Conservation (phyloP, 495 filamentous ascomycete genomes). For the Xylaria cubensis region DNA sequence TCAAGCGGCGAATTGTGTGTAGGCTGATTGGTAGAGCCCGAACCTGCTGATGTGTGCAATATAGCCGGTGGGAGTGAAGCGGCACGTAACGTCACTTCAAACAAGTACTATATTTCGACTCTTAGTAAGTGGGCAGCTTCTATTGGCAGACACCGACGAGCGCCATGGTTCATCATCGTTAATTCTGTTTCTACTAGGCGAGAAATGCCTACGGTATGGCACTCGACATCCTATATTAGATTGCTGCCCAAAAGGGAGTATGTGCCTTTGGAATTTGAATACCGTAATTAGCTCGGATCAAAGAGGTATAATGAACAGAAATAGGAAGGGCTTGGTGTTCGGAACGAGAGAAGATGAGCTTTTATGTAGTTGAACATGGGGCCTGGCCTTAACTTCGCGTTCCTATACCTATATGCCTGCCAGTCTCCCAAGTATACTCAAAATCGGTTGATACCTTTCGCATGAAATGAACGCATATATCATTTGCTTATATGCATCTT, state of each 20-base stretch:
- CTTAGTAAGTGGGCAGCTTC: neutral
- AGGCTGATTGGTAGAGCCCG: constrained; percentile 3
- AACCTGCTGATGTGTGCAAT: constrained; percentile 20
- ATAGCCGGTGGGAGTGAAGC: constrained; percentile 20
- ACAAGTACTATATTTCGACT: neutral
- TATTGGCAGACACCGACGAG: neutral
- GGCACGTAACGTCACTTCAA: constrained; percentile 9
- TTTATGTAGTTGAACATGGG: neutral
- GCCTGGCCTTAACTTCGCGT: neutral
- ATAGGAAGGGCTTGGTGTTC: neutral
- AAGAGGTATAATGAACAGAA: neutral
- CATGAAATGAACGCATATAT: neutral
- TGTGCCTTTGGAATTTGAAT: neutral
- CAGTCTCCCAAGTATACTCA: neutral
- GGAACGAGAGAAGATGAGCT: neutral
- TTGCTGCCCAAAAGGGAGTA: neutral
- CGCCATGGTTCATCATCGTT: neutral
- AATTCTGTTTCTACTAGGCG: neutral
- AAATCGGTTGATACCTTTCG: neutral
- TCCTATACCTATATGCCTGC: too few species aligned
- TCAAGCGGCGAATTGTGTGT: neutral
- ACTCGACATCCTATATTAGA: neutral
- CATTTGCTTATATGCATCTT: neutral
- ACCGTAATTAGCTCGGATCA: neutral
- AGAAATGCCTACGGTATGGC: neutral